Conservation (phyloP, 352 stramenopile genomes). For the Phytophthora capsici region DNA sequence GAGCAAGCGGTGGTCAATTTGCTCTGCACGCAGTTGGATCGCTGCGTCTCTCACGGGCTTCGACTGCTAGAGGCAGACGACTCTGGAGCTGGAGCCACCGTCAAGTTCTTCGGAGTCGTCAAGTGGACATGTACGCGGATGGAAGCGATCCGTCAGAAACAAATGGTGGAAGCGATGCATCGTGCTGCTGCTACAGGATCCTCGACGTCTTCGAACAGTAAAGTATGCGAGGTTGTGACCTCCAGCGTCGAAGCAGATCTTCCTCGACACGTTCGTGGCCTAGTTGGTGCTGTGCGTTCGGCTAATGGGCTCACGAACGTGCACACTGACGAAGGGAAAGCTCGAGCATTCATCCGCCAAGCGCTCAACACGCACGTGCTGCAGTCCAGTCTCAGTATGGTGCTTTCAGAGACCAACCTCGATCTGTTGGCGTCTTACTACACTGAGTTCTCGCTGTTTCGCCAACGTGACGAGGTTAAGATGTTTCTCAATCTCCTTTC, state of each 20-base stretch:
- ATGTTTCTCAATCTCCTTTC: conserved; percentile 77
- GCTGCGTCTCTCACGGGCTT: conserved; percentile 72
- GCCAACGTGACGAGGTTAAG: conserved; percentile 78
- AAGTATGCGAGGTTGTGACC: conserved; percentile 72
- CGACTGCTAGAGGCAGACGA: conserved; percentile 58
- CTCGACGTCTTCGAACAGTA: conserved; percentile 29
- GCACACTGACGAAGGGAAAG: conserved; percentile 75
- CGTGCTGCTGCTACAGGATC: conserved; percentile 26
- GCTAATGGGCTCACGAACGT: conserved; percentile 73
- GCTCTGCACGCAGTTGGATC: conserved; percentile 77
- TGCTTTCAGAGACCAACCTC: conserved; percentile 76
- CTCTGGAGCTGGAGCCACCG: conserved; percentile 51
- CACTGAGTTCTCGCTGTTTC: conserved; percentile 78
- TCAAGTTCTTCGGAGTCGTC: conserved; percentile 88
- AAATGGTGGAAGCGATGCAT: conserved; percentile 75
- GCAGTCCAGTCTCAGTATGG: conserved; percentile 68
- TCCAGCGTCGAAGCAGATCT: conserved; percentile 77
- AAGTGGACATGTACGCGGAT: conserved; percentile 89
- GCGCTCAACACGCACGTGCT: conserved; percentile 86
- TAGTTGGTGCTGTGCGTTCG: conserved; percentile 65
- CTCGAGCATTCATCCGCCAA: conserved; percentile 78
- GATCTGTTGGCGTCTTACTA: conserved; percentile 85
- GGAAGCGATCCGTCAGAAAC: conserved; percentile 72
- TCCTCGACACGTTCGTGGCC: conserved; percentile 69
- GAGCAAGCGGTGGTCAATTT: conserved; percentile 71